These are phyloP conservation scores for Lactarius tabidus DNA, from an alignment of 768 basidiomycete species.

Conservation along the genomic window DNA sequence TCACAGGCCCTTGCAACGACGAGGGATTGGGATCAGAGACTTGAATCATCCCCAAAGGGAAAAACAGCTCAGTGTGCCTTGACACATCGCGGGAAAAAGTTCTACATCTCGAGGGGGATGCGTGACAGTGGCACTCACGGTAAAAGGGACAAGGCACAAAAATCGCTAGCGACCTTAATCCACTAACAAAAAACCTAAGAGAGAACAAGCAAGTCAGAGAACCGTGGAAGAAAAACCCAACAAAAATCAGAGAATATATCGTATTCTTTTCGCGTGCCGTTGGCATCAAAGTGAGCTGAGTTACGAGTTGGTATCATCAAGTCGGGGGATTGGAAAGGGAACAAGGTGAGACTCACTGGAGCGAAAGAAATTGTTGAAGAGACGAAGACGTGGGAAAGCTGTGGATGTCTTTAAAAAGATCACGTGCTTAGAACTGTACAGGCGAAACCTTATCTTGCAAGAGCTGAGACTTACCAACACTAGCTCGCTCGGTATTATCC, in stretches of 20 bases:
- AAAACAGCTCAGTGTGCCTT: conserved; percentile 47
- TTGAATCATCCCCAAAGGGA: conserved; percentile 78
- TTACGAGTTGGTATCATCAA: conserved; percentile 36
- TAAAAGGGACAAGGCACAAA: not conserved
- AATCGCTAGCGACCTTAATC: not conserved
- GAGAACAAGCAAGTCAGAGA: conserved; percentile 10
- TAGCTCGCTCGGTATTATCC: not conserved
- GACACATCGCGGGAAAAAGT: conserved; percentile 52
- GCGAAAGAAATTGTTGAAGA: not conserved
- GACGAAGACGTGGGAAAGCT: not conserved
- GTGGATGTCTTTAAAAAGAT: not conserved
- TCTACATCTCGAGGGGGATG: conserved; percentile 40
- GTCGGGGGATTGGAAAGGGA: not conserved
- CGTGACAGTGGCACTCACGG: conserved; percentile 33
- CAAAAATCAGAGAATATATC: conserved; percentile 38
- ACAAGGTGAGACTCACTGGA: conserved; percentile 7
- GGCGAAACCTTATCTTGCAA: conserved; percentile 5
- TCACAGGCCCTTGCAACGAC: no score
- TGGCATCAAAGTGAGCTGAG: conserved; percentile 67
- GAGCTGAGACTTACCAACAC: not conserved
- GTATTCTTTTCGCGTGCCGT: conserved; percentile 52
- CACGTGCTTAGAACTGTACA: conserved; percentile 25
- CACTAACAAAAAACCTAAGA: not conserved
- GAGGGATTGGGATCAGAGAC: conserved; percentile 52
- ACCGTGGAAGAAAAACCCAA: not conserved